Evolutionary conservation across 208 protist species (phyloP).

Genomic region (Angomonas deanei): DNA sequence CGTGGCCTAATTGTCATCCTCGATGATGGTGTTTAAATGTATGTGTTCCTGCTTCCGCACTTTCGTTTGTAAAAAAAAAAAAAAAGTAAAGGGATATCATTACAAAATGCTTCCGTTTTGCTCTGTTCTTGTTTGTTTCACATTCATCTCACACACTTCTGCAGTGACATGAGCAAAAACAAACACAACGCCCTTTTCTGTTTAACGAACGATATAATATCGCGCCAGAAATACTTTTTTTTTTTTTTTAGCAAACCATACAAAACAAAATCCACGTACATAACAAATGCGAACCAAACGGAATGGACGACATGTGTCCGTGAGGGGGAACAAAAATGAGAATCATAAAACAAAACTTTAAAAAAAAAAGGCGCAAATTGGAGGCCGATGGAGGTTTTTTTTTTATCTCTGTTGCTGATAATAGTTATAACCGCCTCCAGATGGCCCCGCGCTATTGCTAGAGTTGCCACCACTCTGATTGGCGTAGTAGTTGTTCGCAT

Average conservation of each 20-base stretch:
- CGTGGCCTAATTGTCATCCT: no score
- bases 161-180: neutral
- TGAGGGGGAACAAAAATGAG: neutral
- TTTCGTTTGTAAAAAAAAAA: neutral
- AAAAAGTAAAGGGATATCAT: neutral
- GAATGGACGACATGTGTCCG: no score
- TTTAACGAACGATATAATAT: no score
- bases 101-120: no score
- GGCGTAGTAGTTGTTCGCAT: neutral
- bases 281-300: neutral
- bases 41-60: no score
- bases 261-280: neutral
- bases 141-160: no score
- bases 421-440: neutral
- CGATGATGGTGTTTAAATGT: no score
- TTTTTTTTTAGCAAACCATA: neutral
- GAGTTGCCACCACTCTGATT: neutral
- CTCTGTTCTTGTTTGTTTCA: neutral
- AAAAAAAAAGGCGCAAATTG: neutral
- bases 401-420: neutral
- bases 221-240: no score
- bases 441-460: neutral
- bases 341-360: neutral
- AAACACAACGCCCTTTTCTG: neutral
- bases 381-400: neutral